A percentile compares a stretch with the other conserved stretches of the same genome.
These are phyloP conservation scores for Rhizoctonia solani DNA, from an alignment of 1,284 basidiomycete species.

Conservation along the genomic window DNA sequence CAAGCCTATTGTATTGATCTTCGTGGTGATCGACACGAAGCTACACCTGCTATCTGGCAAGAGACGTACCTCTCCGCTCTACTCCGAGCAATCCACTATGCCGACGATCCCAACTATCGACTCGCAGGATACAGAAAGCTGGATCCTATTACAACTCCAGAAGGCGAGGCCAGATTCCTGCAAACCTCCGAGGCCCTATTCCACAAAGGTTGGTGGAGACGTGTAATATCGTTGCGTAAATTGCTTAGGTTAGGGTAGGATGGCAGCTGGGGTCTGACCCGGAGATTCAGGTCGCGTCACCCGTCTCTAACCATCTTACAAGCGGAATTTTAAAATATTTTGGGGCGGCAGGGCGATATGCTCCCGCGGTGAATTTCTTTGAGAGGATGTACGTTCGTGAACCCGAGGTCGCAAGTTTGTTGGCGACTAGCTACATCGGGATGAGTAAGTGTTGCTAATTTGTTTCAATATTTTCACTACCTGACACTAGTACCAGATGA, in stretches of 20 bases:
- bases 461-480: neutral
- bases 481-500: slow-evolving; percentile 65
- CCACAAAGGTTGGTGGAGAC: slow-evolving; percentile 68
- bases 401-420: slow-evolving; percentile 86
- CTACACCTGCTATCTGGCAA: slow-evolving; percentile 92
- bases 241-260: slow-evolving; percentile 55
- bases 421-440: slow-evolving; percentile 91
- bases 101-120: slow-evolving; percentile 91
- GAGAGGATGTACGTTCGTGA: slow-evolving; percentile 86
- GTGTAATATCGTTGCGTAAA: neutral
- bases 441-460: slow-evolving; percentile 75
- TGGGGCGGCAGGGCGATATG: slow-evolving; percentile 85
- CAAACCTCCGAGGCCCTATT: slow-evolving; percentile 91
- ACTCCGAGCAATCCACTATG: slow-evolving; percentile 89
- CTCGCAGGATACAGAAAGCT: slow-evolving; percentile 94
- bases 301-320: slow-evolving; percentile 96
- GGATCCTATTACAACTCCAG: slow-evolving; percentile 89
- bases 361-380: slow-evolving; percentile 92
- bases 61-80: slow-evolving; percentile 96
- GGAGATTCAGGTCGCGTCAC: slow-evolving; percentile 96
- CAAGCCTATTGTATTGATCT: slow-evolving; percentile 93
- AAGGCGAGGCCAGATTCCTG: slow-evolving; percentile 88
- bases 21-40: slow-evolving; percentile 93
- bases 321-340: slow-evolving; percentile 97
- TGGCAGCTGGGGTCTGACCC: slow-evolving; percentile 99